Evolutionary conservation across 2,329 filamentous ascomycete species (phyloP).

Genomic region (Aureobasidium uvarum): DNA sequence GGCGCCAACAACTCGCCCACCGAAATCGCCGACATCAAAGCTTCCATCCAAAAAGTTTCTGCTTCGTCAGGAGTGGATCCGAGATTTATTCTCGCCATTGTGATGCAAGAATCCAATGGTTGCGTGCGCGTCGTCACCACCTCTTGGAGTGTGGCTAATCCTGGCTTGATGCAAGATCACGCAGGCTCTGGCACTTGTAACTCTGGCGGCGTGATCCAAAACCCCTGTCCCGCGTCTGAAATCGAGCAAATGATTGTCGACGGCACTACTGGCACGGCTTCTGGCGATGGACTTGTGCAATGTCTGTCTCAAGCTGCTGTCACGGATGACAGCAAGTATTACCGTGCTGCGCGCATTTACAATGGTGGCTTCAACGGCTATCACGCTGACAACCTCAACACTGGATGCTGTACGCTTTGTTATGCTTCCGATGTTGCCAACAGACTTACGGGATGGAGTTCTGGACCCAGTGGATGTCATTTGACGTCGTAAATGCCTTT

Average conservation of each 20-base stretch:
- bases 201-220: constrained; percentile 36
- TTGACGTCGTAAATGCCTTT: not conserved
- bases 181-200: constrained; percentile 44
- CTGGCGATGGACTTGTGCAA: constrained; percentile 47
- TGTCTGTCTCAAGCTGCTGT: constrained; percentile 36
- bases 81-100: constrained; percentile 47
- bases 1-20: constrained; percentile 41
- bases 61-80: constrained; percentile 38
- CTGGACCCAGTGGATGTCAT: constrained; percentile 20
- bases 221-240: constrained; percentile 42
- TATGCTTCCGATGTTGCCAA: constrained; percentile 55
- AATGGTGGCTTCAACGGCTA: constrained; percentile 48
- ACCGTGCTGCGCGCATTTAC: constrained; percentile 51
- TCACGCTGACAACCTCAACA: constrained; percentile 41
- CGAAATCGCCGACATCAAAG: constrained; percentile 43
- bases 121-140: constrained; percentile 49
- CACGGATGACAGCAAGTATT: constrained; percentile 43
- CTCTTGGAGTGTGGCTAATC: constrained; percentile 43
- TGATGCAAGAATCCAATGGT: constrained; percentile 50
- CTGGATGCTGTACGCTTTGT: constrained; percentile 51
- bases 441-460: constrained; percentile 45
- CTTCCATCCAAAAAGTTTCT: constrained; percentile 39
- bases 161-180: constrained; percentile 50
- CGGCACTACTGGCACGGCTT: constrained; percentile 44
- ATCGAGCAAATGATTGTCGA: constrained; percentile 47